Percentiles rank a stretch among this genome's conserved stretches.
These are phyloP conservation scores for Dactylellina haptotyla DNA, from an alignment of 2,329 filamentous ascomycete genomes.

Conservation along the genomic window DNA sequence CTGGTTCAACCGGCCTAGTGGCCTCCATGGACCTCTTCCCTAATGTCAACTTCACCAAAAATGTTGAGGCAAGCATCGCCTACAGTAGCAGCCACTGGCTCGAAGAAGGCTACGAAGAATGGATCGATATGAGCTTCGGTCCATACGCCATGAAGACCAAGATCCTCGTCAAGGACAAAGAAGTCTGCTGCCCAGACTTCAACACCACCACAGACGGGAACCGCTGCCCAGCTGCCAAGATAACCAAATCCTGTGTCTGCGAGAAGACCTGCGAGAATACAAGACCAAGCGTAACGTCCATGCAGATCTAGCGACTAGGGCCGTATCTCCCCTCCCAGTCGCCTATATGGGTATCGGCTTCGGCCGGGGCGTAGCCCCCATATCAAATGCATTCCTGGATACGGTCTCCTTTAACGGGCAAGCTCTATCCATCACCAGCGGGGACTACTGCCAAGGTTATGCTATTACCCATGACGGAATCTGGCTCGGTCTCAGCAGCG, in stretches of 20 bases:
- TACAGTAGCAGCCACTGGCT: conserved; percentile 50
- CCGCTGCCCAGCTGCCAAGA: conserved; percentile 19
- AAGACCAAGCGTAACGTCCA: not conserved
- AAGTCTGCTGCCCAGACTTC: conserved; percentile 40
- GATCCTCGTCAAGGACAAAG: conserved; percentile 34
- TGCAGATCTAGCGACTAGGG: not conserved
- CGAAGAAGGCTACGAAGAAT: conserved; percentile 51
- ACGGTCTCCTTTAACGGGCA: conserved; percentile 26
- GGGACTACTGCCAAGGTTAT: conserved; percentile 27
- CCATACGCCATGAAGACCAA: conserved; percentile 37
- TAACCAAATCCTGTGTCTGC: conserved; percentile 12
- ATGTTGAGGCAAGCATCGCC: conserved; percentile 28
- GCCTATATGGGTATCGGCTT: conserved; percentile 50
- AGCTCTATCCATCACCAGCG: not conserved
- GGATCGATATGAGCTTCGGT: conserved; percentile 43
- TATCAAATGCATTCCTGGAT: conserved; percentile 33
- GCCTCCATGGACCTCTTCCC: conserved; percentile 34
- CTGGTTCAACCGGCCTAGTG: conserved; percentile 34
- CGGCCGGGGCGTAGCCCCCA: conserved; percentile 27
- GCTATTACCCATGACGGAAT: conserved; percentile 34
- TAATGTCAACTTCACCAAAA: conserved; percentile 25
- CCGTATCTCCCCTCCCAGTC: not conserved
- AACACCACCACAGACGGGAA: conserved; percentile 9
- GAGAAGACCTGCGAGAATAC: not conserved
- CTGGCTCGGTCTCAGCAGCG: conserved; percentile 14